Evolutionary conservation across 1,139 yeast genomes (phyloP).

Genomic region (Torulaspora globosa): DNA sequence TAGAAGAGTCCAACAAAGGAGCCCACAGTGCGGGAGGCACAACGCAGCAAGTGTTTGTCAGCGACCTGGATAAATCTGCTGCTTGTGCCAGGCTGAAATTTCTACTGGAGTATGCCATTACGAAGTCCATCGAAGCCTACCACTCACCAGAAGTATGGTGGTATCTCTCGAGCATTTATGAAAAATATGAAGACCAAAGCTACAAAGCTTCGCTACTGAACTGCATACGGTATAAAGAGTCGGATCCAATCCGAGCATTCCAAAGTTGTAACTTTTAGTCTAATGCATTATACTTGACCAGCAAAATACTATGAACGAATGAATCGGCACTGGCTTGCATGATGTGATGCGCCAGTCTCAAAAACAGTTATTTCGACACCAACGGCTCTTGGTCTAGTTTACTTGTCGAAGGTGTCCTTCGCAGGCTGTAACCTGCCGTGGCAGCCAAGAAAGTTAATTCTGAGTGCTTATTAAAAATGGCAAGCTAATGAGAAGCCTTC

Average conservation of each 20-base stretch:
- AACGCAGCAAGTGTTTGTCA: slow-evolving; percentile 35
- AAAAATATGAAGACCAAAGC: slow-evolving; percentile 52
- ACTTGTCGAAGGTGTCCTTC: not conserved
- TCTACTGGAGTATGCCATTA: slow-evolving; percentile 56
- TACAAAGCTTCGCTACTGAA: slow-evolving; percentile 59
- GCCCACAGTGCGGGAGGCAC: not conserved
- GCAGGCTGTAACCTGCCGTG: not conserved
- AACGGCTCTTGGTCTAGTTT: not conserved
- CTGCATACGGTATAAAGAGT: slow-evolving; percentile 64
- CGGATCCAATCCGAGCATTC: slow-evolving; percentile 56
- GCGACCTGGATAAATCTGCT: slow-evolving; percentile 54
- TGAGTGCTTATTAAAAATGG: too few species aligned
- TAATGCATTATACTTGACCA: too few species aligned
- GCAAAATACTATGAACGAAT: too few species aligned
- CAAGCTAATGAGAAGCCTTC: not conserved
- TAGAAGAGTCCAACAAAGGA: slow-evolving; percentile 7
- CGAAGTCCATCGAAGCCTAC: slow-evolving; percentile 47
- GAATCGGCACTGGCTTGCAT: not conserved
- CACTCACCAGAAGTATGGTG: slow-evolving; percentile 71
- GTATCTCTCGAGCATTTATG: slow-evolving; percentile 63
- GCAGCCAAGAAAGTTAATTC: not conserved
- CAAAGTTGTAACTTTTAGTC: slow-evolving; percentile 27
- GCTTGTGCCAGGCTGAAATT: slow-evolving; percentile 63
- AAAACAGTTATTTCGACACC: not conserved
- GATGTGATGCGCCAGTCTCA: not conserved